Conservation (phyloP, 2,329 filamentous ascomycete species). For the Ceratocystis papillata region DNA sequence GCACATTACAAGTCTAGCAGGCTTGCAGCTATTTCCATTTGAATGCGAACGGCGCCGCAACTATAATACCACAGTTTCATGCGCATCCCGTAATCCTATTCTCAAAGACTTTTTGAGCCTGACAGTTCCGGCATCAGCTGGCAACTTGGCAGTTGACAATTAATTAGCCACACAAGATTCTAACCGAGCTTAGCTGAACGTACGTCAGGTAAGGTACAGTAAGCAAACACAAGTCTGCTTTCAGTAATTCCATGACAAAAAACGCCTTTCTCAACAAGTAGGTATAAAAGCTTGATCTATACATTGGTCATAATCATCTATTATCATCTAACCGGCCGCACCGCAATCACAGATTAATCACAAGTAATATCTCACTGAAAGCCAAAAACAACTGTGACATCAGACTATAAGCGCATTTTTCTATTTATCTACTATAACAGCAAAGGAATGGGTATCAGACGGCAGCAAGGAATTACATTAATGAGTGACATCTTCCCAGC, state of each 20-base stretch:
- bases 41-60: background rate
- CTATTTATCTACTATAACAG: slow-evolving; percentile 4
- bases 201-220: background rate
- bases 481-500: slow-evolving; percentile 38
- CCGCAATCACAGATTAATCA: too few species aligned
- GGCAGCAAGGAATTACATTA: slow-evolving; percentile 13
- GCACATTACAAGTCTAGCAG: too few species aligned
- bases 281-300: too few species aligned
- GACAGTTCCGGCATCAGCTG: background rate
- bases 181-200: background rate
- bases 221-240: background rate
- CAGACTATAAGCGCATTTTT: background rate
- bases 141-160: background rate
- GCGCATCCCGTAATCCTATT: background rate
- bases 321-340: too few species aligned
- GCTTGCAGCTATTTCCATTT: too few species aligned
- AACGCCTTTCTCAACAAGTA: too few species aligned
- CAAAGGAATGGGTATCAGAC: slow-evolving; percentile 17
- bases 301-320: too few species aligned
- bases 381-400: background rate
- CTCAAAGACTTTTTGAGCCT: background rate
- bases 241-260: too few species aligned
- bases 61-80: background rate
- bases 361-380: too few species aligned
- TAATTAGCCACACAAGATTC: background rate